Evolutionary conservation across 164 flowering plant species (phyloP), one percentile per base, ranked within the genome.

Genomic region (Brasenia schreberi): DNA sequence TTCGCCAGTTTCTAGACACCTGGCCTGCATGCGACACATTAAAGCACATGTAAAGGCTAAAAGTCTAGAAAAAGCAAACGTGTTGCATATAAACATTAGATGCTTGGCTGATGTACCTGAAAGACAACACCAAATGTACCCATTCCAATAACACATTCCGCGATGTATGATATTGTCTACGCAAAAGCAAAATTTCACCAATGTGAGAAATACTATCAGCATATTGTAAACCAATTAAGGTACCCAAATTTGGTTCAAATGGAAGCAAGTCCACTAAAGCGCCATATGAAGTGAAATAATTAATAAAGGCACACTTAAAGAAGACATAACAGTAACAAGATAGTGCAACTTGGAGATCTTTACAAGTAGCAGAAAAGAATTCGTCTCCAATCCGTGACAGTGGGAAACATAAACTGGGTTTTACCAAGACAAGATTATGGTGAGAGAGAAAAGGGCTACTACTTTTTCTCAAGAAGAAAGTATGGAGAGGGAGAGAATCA

Each of bases 121-220:
- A 83, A 94, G 44, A 94, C 99, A 65, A 92, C 94, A 63, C 99
- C 99, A 81, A 94, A 94, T 18, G 99, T 91, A 78, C 99, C 99
- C 74, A 90, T 89, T 52, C 99, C 99, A 65, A 92, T 97, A 62
- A 92, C 94, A 69, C 96, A 92, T 76, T 94, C 99, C 44, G 96
- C 97, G 90, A 88, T 87, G 76, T 85, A 94, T 6, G 99, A 89
- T 71, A 91, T 70, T 60, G 89, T 88, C 99, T 94, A 85, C 53
- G 1, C 27, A 23, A 23, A 23, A 23, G 27, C 27, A 23, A 23
- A 23, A 23, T 23, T 23, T 23, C 27, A 23, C 27, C 27, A 23
- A 23, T 23, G 27, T 23, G 27, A 23, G 27, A 23, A 23, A 23
- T 23, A 23, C 27, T 23, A 23, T 23, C 27, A 23, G 27, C 27